Percentiles rank a stretch among this genome's conserved stretches.
These are phyloP conservation scores for Lobosporangium transversale DNA, from an alignment of 192 early-diverging fungal species.

Conservation along the genomic window DNA sequence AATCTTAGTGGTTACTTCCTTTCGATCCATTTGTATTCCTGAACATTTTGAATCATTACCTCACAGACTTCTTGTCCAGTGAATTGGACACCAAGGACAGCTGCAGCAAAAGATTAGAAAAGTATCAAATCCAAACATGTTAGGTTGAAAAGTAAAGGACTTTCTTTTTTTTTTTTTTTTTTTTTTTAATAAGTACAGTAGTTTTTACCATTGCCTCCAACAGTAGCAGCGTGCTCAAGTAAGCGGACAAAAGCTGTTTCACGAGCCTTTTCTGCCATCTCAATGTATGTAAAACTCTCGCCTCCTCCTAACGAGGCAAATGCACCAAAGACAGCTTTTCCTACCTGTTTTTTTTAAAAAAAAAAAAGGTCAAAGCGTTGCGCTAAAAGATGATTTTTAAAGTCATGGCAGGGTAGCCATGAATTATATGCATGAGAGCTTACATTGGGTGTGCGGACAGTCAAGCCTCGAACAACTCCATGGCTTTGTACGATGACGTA, in stretches of 20 bases:
- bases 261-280: conserved; percentile 52
- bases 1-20: no score
- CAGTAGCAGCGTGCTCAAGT: conserved; percentile 45
- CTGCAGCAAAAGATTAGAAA: not conserved
- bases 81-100: conserved; percentile 29
- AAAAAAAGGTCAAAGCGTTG: no score
- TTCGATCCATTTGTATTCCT: no score
- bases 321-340: conserved; percentile 48
- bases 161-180: not conserved
- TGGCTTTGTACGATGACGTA: conserved; percentile 31
- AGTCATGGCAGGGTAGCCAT: no score
- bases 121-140: no score
- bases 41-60: conserved; percentile 1
- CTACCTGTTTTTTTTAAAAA: conserved; percentile 26
- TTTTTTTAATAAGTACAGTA: no score
- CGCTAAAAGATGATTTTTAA: no score
- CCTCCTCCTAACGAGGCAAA: conserved; percentile 49
- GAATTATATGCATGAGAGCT: not conserved
- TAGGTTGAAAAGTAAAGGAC: not conserved
- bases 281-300: conserved; percentile 42
- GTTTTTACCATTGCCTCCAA: conserved; percentile 43
- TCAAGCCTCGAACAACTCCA: conserved; percentile 45
- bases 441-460: conserved; percentile 43
- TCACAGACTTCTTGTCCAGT: conserved; percentile 37
- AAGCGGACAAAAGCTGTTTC: conserved; percentile 49